Base-by-base conservation (phyloP, 2,329 filamentous ascomycete genomes). In the Lecanicillium sp. region DNA sequence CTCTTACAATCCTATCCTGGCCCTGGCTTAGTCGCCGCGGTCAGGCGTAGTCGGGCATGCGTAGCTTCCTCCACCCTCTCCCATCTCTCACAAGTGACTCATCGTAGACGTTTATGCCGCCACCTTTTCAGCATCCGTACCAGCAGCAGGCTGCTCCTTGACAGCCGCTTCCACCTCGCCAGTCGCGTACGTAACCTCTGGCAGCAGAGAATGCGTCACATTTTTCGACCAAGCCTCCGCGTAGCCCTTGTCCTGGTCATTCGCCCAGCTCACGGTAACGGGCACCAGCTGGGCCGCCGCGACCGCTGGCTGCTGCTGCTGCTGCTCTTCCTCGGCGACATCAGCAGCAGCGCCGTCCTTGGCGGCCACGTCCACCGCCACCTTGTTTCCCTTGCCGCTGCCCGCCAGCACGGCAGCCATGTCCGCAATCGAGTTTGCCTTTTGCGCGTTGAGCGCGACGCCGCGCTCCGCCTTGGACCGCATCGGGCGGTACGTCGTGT, bases 341-440 rank as follows among this genome's bases (percentile, higher is more conserved):
- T n/a, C n/a, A n/a, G n/a, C n/a, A n/a, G n/a, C n/a, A n/a, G n/a
- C n/a, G n/a, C n/a, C n/a, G n/a, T n/a, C n/a, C n/a, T n/a, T n/a
- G n/a, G n/a, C n/a, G n/a, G 13, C 36, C 47, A 30, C 50, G 44
- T 49, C 54, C 18, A 45, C 38, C 5, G 49, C 47, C 41, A 78
- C 61, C 51, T 59, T 64, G 56, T 72, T 77, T 25, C 74, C 72
- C 44, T 64, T 61, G 28, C 74, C 73, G 9, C 54, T 46, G 4
- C 74, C 75, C 7, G 58, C 60, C 38, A 81, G 64, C 17, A 78
- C 71, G 17, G 68, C 71, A 1, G 79, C 77, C 46, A 84, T 66
- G 56, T 84, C 79, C 40, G 79, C 79, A 34, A 84, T 65, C 11
- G 67, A 64, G 55, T 81, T 81, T 37, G 68, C 66, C 56, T 71